Base-by-base conservation (phyloP, 2,329 filamentous ascomycete genomes). In the Diaporthe batatas region DNA sequence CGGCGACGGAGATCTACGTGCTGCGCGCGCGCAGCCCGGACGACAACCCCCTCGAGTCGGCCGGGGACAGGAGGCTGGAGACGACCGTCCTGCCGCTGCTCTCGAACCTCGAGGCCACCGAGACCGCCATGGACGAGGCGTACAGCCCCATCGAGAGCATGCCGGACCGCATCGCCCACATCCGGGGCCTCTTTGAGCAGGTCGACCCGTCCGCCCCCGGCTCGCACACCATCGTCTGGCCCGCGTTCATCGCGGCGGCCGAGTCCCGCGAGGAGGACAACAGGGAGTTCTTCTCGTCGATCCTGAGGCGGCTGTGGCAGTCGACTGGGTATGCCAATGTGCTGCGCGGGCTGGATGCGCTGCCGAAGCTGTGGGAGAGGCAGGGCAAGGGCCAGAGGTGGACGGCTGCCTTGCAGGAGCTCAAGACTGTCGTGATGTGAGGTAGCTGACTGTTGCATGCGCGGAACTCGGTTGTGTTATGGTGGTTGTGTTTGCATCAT, bases 371-470 rank as follows among this genome's bases (percentile, higher is more conserved):
- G 16, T 74, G 73, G 73, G 51, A 74, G 32, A 14, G 57, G 49
- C 70, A 72, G 70, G 29, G 36, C 3, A 23, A 18, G 1, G 70
- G 70, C 6, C 70, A 70, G 51, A 53, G 51, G 32, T 72, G 73
- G 73, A 74, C 73, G 18, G 53, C 64, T 39, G 34, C 68, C 14
- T 16, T 74, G 70, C 57, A 44, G 32, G 59, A 64, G 29, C 49
- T 74, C 4, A 72, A 72, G 55, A 74, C 65, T 12, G 64, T 74
- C 6, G 65, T 74, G 3, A 74, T 74, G 73, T 74, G 18, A 65
- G 29, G 4, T 29, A 3, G 11, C n/a, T 4, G 57, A 3, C 12
- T 11, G 36, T 25, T 2, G 57, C 18, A 14, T 65, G 10, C 4
- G 18, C 49, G 21, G 1, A 0, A 14, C 5, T 34, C 47, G 0